Base-by-base conservation (phyloP, 306 rosid species). In the Casuarina cunninghamiana region DNA sequence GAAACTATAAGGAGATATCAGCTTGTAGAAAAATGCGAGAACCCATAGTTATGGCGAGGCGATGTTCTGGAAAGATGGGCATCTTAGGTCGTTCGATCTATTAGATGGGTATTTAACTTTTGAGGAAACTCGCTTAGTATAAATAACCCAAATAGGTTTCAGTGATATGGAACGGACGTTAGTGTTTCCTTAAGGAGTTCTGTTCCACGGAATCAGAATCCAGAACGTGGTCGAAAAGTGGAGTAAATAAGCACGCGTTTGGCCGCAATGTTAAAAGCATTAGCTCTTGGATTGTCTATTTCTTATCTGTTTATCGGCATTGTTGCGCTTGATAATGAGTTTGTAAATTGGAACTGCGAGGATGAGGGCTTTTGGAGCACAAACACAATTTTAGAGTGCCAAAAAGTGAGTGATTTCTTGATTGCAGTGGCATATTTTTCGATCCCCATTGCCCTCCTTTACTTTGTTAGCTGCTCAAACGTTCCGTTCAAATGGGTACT, bases 401-500 rank as follows among this genome's bases (percentile, higher is more conserved):
- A 96, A 84, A 87, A 95, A 78, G 97, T 96, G 82, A 81, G 99
- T 54, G 99, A 96, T 86, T 93, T 96, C 96, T 88, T 96, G 73
- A 96, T 96, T 79, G 98, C 98, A 5, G 98, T 96, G 80, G 99
- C 99, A 74, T 96, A 96, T 84, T 96, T 96, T 68, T 96, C 99
- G 7, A 96, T 96, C 71, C 99, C 99, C 51, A 85, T 96, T 68
- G 99, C 93, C 81, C 87, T 96, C 61, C 97, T 96, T 63, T 96
- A 96, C 79, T 96, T 93, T 42, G 88, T 96, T 53, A 96, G 98
- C 86, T 93, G 99, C 94, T 93, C 99, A 17, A 96, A 96, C 50
- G 89, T 96, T 58, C 99, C 99, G 8, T 96, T 96, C 91, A 96
- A 96, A 88, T 96, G 99, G 99, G 99, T 96, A 74, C 97, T 96